Evolutionary conservation across 2,329 filamentous ascomycete genomes (phyloP).

Genomic region (Immersiporthe knoxdaviesiana): DNA sequence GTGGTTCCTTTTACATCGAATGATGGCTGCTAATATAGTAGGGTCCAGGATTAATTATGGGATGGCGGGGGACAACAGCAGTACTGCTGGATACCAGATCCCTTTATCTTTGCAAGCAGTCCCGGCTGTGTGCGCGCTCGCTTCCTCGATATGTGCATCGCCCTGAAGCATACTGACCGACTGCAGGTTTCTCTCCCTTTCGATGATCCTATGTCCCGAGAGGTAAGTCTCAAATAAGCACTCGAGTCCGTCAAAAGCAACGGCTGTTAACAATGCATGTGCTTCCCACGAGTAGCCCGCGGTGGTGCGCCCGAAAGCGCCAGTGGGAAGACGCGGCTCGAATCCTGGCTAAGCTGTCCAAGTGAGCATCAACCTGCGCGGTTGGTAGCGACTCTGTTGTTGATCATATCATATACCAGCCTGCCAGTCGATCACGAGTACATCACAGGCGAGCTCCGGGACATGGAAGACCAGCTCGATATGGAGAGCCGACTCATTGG

Average conservation of each 20-base stretch:
- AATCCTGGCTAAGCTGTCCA: slow-evolving; percentile 57
- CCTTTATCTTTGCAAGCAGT: slow-evolving; percentile 68
- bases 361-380: slow-evolving; percentile 34
- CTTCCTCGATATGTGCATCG: too few relatives aligned
- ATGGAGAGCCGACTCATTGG: slow-evolving; percentile 60
- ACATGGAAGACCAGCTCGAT: slow-evolving; percentile 71
- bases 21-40: slow-evolving; percentile 42
- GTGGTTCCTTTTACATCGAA: not conserved
- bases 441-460: slow-evolving; percentile 64
- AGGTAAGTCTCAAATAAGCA: slow-evolving; percentile 36
- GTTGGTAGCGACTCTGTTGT: not conserved
- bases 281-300: slow-evolving; percentile 53
- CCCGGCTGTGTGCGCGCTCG: slow-evolving; percentile 54
- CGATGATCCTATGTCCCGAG: slow-evolving; percentile 64
- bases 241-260: not conserved
- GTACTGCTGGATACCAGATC: slow-evolving; percentile 59
- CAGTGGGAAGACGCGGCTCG: slow-evolving; percentile 66
- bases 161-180: slow-evolving; percentile 9
- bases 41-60: slow-evolving; percentile 60
- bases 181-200: slow-evolving; percentile 53
- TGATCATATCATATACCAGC: slow-evolving; percentile 46
- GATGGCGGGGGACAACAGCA: slow-evolving; percentile 48
- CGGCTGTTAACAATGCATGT: not conserved
- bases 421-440: slow-evolving; percentile 57
- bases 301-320: slow-evolving; percentile 69